phyloP scores from a whole-genome alignment of 495 filamentous ascomycete genomes.

The Aspergillus homomorphus region DNA sequence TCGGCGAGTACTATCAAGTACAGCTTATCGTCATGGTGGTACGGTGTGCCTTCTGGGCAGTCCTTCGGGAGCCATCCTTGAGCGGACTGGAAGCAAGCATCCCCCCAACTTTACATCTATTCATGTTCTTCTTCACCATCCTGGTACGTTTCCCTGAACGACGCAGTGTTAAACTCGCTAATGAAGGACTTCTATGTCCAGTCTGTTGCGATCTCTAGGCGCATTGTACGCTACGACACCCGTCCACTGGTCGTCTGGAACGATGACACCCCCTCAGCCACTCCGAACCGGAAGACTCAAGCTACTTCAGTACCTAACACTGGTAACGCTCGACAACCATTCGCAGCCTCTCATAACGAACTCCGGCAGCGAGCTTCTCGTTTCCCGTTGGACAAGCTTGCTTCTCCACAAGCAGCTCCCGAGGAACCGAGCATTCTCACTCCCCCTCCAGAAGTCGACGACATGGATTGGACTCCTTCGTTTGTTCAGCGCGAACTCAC shows the following conservation, averaged over 20 bases:
- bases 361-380: slow-evolving; percentile 23
- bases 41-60: slow-evolving; percentile 52
- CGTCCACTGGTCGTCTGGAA: slow-evolving; percentile 55
- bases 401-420: slow-evolving; percentile 24
- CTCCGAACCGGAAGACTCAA: slow-evolving; percentile 28
- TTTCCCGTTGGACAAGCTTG: slow-evolving; percentile 44
- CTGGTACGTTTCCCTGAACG: slow-evolving; percentile 46
- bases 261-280: slow-evolving; percentile 38
- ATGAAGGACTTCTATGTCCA: slow-evolving; percentile 19
- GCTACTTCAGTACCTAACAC: slow-evolving; percentile 21
- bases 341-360: slow-evolving; percentile 22
- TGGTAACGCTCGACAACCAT: slow-evolving; percentile 11
- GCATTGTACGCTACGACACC: slow-evolving; percentile 49
- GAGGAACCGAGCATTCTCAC: slow-evolving; percentile 32
- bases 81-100: slow-evolving; percentile 39
- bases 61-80: slow-evolving; percentile 47
- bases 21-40: slow-evolving; percentile 60
- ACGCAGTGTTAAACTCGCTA: slow-evolving; percentile 8
- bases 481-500: slow-evolving; percentile 40
- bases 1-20: slow-evolving; percentile 64
- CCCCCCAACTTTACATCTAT: slow-evolving; percentile 51
- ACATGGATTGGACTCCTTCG: slow-evolving; percentile 86
- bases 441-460: slow-evolving; percentile 41
- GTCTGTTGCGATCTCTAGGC: slow-evolving; percentile 42
- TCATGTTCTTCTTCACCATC: slow-evolving; percentile 52